These are phyloP conservation scores for Dactylellina parvicollis DNA, from an alignment of 2,329 filamentous ascomycete species.

Conservation along the genomic window DNA sequence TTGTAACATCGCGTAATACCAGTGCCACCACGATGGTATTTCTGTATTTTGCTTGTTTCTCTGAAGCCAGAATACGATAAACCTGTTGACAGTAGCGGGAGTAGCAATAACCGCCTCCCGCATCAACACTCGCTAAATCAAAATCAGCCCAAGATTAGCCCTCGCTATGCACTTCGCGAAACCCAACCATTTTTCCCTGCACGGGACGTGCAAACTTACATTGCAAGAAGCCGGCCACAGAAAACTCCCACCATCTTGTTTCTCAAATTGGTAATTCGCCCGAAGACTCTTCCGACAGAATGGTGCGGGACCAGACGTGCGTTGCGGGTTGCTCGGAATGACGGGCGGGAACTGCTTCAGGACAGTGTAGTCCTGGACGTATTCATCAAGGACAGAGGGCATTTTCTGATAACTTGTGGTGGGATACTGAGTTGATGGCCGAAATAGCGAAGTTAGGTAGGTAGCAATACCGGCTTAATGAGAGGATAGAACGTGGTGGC, in stretches of 20 bases:
- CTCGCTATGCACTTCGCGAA: no score
- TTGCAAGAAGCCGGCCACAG: constrained; percentile 13
- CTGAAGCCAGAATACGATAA: background rate
- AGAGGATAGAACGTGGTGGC: no score
- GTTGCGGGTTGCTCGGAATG: constrained; percentile 13
- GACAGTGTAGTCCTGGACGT: constrained; percentile 9
- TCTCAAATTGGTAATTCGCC: background rate
- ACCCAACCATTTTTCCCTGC: background rate
- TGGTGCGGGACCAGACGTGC: constrained; percentile 8
- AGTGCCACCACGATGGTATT: constrained; percentile 5
- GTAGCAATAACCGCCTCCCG: constrained; percentile 2
- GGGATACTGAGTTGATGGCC: no score
- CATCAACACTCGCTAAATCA: constrained; percentile 17
- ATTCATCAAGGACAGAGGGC: constrained; percentile 20
- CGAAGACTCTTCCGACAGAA: constrained; percentile 16
- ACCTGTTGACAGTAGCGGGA: background rate
- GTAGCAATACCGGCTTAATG: no score
- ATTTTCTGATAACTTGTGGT: background rate
- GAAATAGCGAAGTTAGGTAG: no score
- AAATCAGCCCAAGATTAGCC: background rate
- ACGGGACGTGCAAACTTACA: background rate
- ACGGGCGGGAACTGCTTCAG: constrained; percentile 4
- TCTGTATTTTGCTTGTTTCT: background rate
- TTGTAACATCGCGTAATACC: background rate
- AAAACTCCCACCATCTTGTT: background rate